phyloP scores from a whole-genome alignment of 345 rosid genomes.

The Zanthoxylum bungeanum region DNA sequence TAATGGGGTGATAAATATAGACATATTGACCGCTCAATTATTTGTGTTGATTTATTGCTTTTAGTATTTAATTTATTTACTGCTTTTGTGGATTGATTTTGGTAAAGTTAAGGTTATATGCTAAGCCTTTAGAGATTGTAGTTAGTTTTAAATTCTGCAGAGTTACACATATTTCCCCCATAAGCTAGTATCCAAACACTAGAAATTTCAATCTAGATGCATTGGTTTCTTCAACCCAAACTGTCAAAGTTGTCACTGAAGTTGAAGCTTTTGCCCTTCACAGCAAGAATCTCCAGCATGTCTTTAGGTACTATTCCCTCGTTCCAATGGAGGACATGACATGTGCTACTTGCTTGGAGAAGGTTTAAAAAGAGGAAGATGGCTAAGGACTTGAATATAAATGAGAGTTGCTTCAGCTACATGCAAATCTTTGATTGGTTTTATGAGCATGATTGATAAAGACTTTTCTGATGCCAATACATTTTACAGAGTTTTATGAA shows the following conservation, averaged over 20 bases:
- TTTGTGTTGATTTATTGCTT: too few species aligned
- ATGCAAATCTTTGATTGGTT: not conserved
- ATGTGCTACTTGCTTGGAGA: constrained; percentile 94
- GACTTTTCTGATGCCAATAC: not conserved
- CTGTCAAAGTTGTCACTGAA: not conserved
- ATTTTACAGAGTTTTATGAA: not conserved
- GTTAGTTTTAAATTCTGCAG: too few species aligned
- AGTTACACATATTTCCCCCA: too few species aligned
- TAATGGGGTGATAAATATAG: too few species aligned
- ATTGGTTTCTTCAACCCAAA: constrained; percentile 45
- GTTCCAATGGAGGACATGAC: constrained; percentile 90
- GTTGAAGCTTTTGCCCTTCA: too few species aligned
- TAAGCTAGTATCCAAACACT: too few species aligned
- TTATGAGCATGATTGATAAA: not conserved
- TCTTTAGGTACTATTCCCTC: constrained; percentile 97
- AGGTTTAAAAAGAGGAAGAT: constrained; percentile 55
- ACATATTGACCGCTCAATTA: too few species aligned
- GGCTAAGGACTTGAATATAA: constrained; percentile 51
- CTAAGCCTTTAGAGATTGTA: too few species aligned
- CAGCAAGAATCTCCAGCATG: constrained; percentile 84
- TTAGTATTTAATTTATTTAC: too few species aligned
- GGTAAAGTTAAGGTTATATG: too few species aligned
- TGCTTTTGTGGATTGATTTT: too few species aligned
- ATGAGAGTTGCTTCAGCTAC: constrained; percentile 37
- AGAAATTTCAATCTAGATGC: too few species aligned